Conservation (phyloP, 352 stramenopile genomes). For the Phytopythium litorale region DNA sequence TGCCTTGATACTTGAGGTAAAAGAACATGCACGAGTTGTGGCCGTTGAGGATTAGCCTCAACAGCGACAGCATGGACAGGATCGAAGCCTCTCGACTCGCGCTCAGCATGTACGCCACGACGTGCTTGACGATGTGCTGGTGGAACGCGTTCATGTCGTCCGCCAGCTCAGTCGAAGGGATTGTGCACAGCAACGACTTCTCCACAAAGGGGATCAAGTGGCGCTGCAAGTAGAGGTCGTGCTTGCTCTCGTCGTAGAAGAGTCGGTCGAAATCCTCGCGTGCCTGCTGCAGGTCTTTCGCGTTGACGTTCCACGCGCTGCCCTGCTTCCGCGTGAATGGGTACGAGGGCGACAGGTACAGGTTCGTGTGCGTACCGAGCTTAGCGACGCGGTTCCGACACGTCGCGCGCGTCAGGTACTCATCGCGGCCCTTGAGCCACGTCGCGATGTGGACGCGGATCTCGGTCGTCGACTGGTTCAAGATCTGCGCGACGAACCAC, state of each 20-base stretch:
- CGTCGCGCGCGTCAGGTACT: slow-evolving; percentile 57
- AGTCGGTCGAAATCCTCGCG: slow-evolving; percentile 67
- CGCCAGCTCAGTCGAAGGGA: slow-evolving; percentile 62
- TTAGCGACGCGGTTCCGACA: slow-evolving; percentile 65
- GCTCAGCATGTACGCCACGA: slow-evolving; percentile 66
- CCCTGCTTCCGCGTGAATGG: slow-evolving; percentile 73
- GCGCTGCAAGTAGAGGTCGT: slow-evolving; percentile 46
- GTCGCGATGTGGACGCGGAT: slow-evolving; percentile 67
- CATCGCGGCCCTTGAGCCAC: slow-evolving; percentile 68
- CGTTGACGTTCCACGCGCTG: slow-evolving; percentile 51
- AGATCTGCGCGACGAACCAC: slow-evolving; percentile 76
- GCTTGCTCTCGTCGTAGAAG: slow-evolving; percentile 56
- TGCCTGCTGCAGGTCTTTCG: slow-evolving; percentile 62
- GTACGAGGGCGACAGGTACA: slow-evolving; percentile 80
- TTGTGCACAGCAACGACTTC: slow-evolving; percentile 66
- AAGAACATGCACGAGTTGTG: slow-evolving; percentile 79
- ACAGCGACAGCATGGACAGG: slow-evolving; percentile 51
- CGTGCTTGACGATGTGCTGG: slow-evolving; percentile 73
- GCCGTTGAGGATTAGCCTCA: slow-evolving; percentile 77
- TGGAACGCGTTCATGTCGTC: slow-evolving; percentile 79
- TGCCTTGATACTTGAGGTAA: slow-evolving; percentile 79
- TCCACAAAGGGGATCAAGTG: slow-evolving; percentile 68
- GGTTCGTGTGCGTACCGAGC: slow-evolving; percentile 64
- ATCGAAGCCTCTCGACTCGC: slow-evolving; percentile 28
- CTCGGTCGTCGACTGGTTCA: slow-evolving; percentile 53